Percentiles rank a stretch among this genome's conserved stretches.
Evolutionary conservation across 306 rosid species (phyloP).

Genomic region (Quillaja saponaria): DNA sequence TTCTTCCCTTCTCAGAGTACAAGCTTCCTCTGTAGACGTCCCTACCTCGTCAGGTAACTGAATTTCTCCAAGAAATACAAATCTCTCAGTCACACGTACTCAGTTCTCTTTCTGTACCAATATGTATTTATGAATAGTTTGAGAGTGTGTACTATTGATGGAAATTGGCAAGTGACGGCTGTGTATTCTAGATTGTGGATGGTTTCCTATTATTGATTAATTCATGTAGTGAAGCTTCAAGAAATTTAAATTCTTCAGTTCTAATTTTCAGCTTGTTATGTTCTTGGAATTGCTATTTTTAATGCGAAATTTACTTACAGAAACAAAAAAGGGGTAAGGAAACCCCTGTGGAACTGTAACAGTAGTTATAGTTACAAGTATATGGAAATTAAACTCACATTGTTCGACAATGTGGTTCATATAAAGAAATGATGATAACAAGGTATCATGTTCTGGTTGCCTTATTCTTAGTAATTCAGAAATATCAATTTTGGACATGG

Average conservation of each 20-base stretch:
- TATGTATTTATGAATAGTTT: background rate
- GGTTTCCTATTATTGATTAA: background rate
- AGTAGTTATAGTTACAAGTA: background rate
- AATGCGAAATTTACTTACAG: background rate
- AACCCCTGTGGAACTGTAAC: background rate
- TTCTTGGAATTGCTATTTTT: background rate
- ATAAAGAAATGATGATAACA: too few relatives aligned
- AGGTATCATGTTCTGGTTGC: background rate
- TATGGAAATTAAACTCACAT: background rate
- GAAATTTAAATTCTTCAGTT: conserved; percentile 6
- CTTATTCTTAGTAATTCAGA: background rate
- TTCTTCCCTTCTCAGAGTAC: too few relatives aligned
- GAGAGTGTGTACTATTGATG: background rate
- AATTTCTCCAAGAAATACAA: background rate
- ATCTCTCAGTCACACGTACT: background rate
- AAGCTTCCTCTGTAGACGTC: too few relatives aligned
- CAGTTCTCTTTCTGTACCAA: conserved; percentile 6
- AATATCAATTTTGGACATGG: background rate
- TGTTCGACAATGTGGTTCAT: background rate
- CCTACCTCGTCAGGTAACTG: conserved; percentile 56
- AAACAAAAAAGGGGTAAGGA: background rate
- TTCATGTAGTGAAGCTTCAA: conserved; percentile 6
- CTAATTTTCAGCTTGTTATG: background rate
- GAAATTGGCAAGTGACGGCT: background rate
- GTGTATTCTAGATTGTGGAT: conserved; percentile 17